phyloP scores from a whole-genome alignment of 225 moss, liverwort and hornwort species.

The Sphagnum contortum region DNA sequence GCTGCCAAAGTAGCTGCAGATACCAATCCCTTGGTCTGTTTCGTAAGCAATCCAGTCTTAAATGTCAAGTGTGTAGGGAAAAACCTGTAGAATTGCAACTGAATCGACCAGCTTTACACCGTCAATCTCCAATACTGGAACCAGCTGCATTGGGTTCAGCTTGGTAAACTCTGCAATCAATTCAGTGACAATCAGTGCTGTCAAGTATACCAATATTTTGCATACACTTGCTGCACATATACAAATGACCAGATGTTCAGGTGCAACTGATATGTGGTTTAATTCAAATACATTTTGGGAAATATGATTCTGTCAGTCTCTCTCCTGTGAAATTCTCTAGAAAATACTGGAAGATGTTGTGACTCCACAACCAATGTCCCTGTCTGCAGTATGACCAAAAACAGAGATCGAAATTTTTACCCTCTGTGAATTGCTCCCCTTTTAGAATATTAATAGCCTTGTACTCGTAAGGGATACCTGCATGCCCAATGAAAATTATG shows the following conservation, averaged over 20 bases:
- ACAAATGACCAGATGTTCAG: background rate
- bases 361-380: background rate
- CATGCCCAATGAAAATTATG: conserved; percentile 1
- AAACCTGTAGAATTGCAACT: conserved; percentile 72
- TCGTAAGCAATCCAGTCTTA: background rate
- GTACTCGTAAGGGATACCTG: conserved; percentile 65
- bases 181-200: background rate
- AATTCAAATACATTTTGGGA: no score
- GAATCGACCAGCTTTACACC: conserved; percentile 59
- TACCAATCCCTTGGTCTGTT: no score
- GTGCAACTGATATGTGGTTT: background rate
- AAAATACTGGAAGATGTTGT: no score
- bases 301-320: no score
- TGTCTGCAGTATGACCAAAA: background rate
- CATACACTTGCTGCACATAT: background rate
- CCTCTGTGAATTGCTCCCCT: conserved; percentile 49
- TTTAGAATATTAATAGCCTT: conserved; percentile 30
- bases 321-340: no score
- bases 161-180: conserved; percentile 40
- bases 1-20: no score
- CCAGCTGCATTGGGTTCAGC: conserved; percentile 37
- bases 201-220: background rate
- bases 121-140: conserved; percentile 74
- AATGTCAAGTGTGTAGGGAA: background rate
- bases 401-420: conserved; percentile 15